Conservation (phyloP, 371 early-diverging fungal genomes). For the Mucor velutinosus region DNA sequence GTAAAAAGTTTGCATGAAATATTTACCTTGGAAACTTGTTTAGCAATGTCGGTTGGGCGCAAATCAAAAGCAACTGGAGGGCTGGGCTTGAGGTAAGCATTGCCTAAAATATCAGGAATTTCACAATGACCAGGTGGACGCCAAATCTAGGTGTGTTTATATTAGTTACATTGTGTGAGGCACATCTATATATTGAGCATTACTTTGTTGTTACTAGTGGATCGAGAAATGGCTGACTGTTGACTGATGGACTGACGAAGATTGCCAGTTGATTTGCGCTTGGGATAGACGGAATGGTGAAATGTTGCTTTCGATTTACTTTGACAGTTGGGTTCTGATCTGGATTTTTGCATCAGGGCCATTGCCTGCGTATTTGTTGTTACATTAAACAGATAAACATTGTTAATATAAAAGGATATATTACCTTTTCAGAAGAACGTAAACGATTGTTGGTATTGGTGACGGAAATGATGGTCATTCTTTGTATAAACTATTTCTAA, state of each 20-base stretch:
- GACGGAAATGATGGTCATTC: slow-evolving; percentile 19
- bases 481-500: slow-evolving; percentile 6
- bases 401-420: background rate
- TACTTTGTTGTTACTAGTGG: slow-evolving; percentile 16
- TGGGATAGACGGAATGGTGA: slow-evolving; percentile 29
- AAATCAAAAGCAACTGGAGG: slow-evolving; percentile 42
- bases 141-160: slow-evolving; percentile 30
- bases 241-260: slow-evolving; percentile 34
- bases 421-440: slow-evolving; percentile 24
- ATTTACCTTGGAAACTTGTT: slow-evolving; percentile 47
- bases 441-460: slow-evolving; percentile 9
- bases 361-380: slow-evolving; percentile 13
- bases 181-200: background rate
- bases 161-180: background rate
- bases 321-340: slow-evolving; percentile 46
- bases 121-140: slow-evolving; percentile 51
- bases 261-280: slow-evolving; percentile 55
- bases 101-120: slow-evolving; percentile 52
- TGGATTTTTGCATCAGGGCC: slow-evolving; percentile 46
- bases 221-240: slow-evolving; percentile 12
- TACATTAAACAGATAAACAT: background rate
- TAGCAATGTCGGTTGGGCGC: slow-evolving; percentile 42
- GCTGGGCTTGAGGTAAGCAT: slow-evolving; percentile 47
- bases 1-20: background rate
- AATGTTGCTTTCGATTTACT: slow-evolving; percentile 22